phyloP scores from a whole-genome alignment of 768 basidiomycete genomes.

The Russula compacta region DNA sequence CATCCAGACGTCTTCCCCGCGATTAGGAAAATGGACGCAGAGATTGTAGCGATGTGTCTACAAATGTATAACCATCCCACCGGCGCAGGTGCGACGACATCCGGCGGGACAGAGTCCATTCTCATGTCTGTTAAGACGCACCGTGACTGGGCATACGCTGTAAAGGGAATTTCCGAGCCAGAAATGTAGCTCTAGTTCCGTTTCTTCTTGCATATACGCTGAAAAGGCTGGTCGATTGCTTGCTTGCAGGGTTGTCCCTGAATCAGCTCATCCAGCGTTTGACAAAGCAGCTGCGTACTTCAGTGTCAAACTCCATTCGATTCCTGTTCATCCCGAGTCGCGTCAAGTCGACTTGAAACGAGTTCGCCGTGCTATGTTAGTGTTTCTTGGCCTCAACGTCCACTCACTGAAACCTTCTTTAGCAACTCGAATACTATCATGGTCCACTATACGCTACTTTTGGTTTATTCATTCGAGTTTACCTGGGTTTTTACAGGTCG shows the following conservation, averaged over 20 bases:
- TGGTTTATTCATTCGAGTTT: not conserved
- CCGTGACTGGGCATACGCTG: constrained; percentile 79
- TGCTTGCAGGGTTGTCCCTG: constrained; percentile 60
- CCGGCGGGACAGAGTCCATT: constrained; percentile 94
- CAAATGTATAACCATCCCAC: constrained; percentile 75
- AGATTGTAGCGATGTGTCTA: constrained; percentile 83
- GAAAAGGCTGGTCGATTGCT: not conserved
- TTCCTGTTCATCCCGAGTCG: constrained; percentile 72
- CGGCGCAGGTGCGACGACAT: constrained; percentile 88
- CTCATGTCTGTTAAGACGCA: constrained; percentile 94
- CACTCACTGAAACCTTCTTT: constrained; percentile 8
- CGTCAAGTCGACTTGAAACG: constrained; percentile 69
- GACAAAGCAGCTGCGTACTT: constrained; percentile 88
- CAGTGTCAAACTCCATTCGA: constrained; percentile 77
- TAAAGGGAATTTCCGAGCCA: constrained; percentile 83
- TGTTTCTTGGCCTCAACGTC: constrained; percentile 14
- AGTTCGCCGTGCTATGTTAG: constrained; percentile 83
- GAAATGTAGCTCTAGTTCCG: constrained; percentile 61
- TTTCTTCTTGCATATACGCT: not conserved
- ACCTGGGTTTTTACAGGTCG: constrained; percentile 40
- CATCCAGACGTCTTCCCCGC: constrained; percentile 93
- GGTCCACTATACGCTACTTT: constrained; percentile 32
- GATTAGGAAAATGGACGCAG: constrained; percentile 94
- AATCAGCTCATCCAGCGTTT: constrained; percentile 88
- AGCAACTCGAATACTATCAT: constrained; percentile 87